phyloP scores from a whole-genome alignment of 106 monocot species.

The Posidonia australis region DNA sequence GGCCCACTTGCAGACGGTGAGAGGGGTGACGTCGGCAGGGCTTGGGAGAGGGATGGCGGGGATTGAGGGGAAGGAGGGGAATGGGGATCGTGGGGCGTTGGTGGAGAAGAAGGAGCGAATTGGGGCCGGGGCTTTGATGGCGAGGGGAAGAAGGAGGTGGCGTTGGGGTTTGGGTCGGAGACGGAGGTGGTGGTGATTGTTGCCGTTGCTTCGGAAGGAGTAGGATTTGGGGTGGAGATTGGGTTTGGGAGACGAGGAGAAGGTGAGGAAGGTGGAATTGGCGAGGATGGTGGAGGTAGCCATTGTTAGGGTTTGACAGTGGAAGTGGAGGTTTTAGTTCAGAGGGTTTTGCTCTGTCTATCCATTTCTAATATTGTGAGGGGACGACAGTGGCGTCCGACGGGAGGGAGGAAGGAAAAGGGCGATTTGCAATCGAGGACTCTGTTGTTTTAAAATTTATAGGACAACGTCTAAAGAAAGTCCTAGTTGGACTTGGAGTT shows the following conservation, averaged over 20 bases:
- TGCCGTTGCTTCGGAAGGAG: neutral
- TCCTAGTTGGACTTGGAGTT: too few species aligned
- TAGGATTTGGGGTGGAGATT: neutral
- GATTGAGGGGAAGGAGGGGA: neutral
- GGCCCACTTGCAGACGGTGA: conserved; percentile 58
- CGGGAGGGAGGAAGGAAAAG: too few species aligned
- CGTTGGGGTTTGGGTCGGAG: neutral
- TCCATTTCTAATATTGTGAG: too few species aligned
- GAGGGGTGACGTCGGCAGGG: conserved; percentile 28
- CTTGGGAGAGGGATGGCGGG: conserved; percentile 8
- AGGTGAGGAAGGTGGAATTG: neutral
- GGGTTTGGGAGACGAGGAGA: neutral
- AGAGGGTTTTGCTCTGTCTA: too few species aligned
- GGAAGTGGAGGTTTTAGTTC: neutral
- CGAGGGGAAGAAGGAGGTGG: conserved; percentile 15
- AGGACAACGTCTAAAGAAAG: too few species aligned
- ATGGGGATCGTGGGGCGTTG: neutral
- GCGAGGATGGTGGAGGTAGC: conserved; percentile 10
- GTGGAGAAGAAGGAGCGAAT: conserved; percentile 11
- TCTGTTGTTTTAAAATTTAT: too few species aligned
- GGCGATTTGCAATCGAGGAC: too few species aligned
- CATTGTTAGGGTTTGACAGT: conserved; percentile 13
- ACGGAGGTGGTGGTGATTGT: neutral
- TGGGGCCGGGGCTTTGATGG: conserved; percentile 11
- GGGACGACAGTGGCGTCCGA: too few species aligned